Evolutionary conservation across 768 basidiomycete genomes (phyloP).

Genomic region (Nevesoporus exiguus): DNA sequence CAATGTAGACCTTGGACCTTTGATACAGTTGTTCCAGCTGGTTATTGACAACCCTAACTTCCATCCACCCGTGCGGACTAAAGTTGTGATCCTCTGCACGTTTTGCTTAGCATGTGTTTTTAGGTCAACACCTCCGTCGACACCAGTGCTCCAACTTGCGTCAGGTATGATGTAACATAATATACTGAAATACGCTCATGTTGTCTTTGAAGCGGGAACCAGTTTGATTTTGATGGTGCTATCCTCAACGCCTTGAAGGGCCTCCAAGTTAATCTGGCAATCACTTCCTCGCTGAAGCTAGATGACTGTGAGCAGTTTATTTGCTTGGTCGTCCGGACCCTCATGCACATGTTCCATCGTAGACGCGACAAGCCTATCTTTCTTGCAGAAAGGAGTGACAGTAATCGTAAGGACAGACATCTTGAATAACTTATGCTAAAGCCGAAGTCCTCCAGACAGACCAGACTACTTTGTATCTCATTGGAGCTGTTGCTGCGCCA

Average conservation of each 20-base stretch:
- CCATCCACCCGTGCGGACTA: slow-evolving; percentile 45
- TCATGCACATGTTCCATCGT: slow-evolving; percentile 10
- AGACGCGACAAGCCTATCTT: slow-evolving; percentile 56
- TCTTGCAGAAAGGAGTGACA: slow-evolving; percentile 54
- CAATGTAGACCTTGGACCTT: slow-evolving; percentile 58
- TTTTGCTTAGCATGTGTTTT: not conserved
- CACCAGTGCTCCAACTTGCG: slow-evolving; percentile 50
- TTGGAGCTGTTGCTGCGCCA: slow-evolving; percentile 68
- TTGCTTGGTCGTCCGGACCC: not conserved
- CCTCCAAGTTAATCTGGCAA: slow-evolving; percentile 54
- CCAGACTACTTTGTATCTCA: slow-evolving; percentile 57
- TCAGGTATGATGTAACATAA: slow-evolving; percentile 40
- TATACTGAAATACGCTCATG: slow-evolving; percentile 1
- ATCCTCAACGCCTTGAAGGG: slow-evolving; percentile 61
- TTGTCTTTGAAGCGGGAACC: slow-evolving; percentile 47
- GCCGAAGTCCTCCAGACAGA: slow-evolving; percentile 45
- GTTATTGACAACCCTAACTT: slow-evolving; percentile 47
- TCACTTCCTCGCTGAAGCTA: slow-evolving; percentile 52
- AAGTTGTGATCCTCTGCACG: not conserved
- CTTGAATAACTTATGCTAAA: slow-evolving; percentile 2
- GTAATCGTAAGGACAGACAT: slow-evolving; percentile 40
- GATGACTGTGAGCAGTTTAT: slow-evolving; percentile 57
- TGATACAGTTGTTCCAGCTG: slow-evolving; percentile 52
- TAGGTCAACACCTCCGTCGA: slow-evolving; percentile 58
- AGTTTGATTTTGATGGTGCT: slow-evolving; percentile 58